These are phyloP conservation scores for Ustilago vetiveriae DNA, from an alignment of 1,284 basidiomycete genomes.

Conservation along the genomic window DNA sequence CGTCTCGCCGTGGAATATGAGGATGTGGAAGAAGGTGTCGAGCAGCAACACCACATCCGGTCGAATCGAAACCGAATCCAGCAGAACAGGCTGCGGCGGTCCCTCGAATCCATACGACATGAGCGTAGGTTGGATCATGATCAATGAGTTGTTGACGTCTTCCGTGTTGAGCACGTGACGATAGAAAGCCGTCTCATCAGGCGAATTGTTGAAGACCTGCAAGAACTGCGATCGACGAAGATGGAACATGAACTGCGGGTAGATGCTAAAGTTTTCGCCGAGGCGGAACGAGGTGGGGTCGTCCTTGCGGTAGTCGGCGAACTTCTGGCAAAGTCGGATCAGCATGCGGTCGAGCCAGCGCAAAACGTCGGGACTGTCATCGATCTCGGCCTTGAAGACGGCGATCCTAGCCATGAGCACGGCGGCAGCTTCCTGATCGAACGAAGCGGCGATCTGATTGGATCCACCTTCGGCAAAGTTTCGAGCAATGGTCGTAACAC, in stretches of 20 bases:
- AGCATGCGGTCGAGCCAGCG: conserved; percentile 99
- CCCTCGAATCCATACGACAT: conserved; percentile 98
- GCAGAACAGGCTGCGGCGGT: conserved; percentile 86
- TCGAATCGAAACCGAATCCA: conserved; percentile 97
- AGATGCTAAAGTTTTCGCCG: conserved; percentile 96
- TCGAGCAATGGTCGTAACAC: conserved; percentile 94
- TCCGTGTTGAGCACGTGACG: conserved; percentile 96
- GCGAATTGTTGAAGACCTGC: conserved; percentile 99
- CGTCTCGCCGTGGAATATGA: conserved; percentile 99
- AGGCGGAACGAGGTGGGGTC: conserved; percentile 93
- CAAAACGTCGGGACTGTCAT: conserved; percentile 95
- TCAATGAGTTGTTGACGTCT: conserved; percentile 98
- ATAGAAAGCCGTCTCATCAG: conserved; percentile 99
- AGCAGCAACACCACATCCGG: conserved; percentile 96
- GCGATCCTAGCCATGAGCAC: conserved; percentile 99
- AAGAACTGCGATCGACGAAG: conserved; percentile 95
- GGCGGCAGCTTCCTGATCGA: conserved; percentile 98
- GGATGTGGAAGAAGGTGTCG: conserved; percentile 99
- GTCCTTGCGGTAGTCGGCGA: conserved; percentile 98
- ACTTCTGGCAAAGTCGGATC: conserved; percentile 98
- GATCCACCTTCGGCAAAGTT: conserved; percentile 97
- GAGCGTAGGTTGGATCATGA: conserved; percentile 99
- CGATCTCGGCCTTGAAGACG: conserved; percentile 99
- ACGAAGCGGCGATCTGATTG: conserved; percentile 88
- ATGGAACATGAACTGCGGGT: conserved; percentile 99